Conservation (phyloP, 257 asterid genomes). For the Henckelia pumila region DNA sequence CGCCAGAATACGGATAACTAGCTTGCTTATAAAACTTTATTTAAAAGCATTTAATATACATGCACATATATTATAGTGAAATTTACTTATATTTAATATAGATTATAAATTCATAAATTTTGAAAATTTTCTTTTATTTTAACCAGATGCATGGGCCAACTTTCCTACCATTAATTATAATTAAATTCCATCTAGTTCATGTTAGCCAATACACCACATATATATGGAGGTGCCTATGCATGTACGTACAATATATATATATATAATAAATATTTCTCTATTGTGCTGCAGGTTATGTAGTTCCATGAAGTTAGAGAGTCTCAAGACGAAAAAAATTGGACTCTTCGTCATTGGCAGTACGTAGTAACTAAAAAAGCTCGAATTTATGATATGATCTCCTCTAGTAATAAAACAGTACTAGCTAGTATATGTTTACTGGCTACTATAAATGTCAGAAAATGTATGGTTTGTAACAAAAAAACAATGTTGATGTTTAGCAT, state of each 20-base stretch:
- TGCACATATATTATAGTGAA: too few relatives aligned
- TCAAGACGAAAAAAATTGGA: not conserved
- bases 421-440: not conserved
- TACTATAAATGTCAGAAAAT: not conserved
- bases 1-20: too few relatives aligned
- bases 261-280: not conserved
- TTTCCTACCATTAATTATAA: too few relatives aligned
- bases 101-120: not conserved
- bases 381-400: not conserved
- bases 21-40: too few relatives aligned
- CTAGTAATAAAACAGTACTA: not conserved
- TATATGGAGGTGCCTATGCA: too few relatives aligned
- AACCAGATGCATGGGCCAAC: not conserved
- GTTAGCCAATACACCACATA: too few relatives aligned
- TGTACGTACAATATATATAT: too few relatives aligned
- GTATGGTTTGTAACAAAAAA: not conserved
- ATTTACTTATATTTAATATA: not conserved
- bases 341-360: too few relatives aligned
- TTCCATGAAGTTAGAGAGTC: conserved; percentile 28
- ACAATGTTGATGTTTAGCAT: not conserved
- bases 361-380: not conserved
- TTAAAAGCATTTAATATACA: too few relatives aligned
- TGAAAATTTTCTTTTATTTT: not conserved
- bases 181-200: too few relatives aligned
- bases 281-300: conserved; percentile 42